These are phyloP conservation scores for Coemansia sp. DNA, from an alignment of 192 early-diverging fungal genomes.

Conservation along the genomic window DNA sequence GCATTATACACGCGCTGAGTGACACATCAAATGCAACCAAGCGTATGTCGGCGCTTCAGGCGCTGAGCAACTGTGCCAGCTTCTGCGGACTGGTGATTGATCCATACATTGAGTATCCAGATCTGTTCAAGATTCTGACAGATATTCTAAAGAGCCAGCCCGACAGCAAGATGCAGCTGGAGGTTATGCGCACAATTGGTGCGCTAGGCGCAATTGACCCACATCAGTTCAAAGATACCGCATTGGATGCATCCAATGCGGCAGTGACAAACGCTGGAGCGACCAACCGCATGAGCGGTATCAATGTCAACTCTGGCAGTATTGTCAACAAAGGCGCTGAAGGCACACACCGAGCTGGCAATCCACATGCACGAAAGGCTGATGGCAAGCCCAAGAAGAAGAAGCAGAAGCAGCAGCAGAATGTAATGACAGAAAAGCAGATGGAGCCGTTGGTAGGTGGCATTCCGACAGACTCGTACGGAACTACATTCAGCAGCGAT, in stretches of 20 bases:
- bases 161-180: slow-evolving; percentile 67
- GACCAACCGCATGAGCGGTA: background rate
- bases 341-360: background rate
- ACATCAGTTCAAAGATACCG: slow-evolving; percentile 53
- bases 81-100: slow-evolving; percentile 91
- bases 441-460: slow-evolving; percentile 28
- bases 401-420: slow-evolving; percentile 8
- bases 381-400: background rate
- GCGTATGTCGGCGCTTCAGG: slow-evolving; percentile 83
- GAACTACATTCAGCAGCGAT: slow-evolving; percentile 50
- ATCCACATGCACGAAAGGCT: background rate
- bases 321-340: background rate
- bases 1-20: slow-evolving; percentile 87
- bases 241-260: background rate
- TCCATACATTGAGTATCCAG: slow-evolving; percentile 87
- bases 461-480: slow-evolving; percentile 27
- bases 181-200: slow-evolving; percentile 89
- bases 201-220: slow-evolving; percentile 95
- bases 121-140: slow-evolving; percentile 74
- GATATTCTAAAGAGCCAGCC: slow-evolving; percentile 83
- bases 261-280: background rate
- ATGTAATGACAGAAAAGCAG: slow-evolving; percentile 36
- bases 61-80: slow-evolving; percentile 80
- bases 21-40: slow-evolving; percentile 83
- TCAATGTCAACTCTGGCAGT: background rate